Evolutionary conservation across 164 flowering plant species (phyloP).

Genomic region (Cinnamomum micranthum): DNA sequence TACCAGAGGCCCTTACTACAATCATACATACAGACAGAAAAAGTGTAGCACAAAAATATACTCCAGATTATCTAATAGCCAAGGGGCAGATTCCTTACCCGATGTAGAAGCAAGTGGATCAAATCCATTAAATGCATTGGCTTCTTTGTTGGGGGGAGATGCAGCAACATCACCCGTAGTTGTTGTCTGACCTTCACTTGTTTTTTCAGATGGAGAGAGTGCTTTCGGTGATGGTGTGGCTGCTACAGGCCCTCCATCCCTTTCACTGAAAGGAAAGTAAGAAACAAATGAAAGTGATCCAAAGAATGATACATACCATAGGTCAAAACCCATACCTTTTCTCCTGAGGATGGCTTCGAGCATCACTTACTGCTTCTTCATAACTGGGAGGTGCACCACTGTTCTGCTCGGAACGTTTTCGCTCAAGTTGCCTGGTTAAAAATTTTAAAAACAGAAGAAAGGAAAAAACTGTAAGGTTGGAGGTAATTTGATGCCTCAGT

Average conservation of each 20-base stretch:
- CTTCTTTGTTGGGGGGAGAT: constrained; percentile 38
- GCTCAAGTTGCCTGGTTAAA: constrained; percentile 41
- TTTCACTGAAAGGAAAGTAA: constrained; percentile 21
- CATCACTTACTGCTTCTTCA: constrained; percentile 68
- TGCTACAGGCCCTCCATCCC: constrained; percentile 53
- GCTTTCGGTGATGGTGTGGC: constrained; percentile 42
- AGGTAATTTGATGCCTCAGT: too few relatives aligned
- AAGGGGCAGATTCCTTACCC: constrained; percentile 33
- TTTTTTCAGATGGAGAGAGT: constrained; percentile 42
- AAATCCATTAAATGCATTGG: constrained; percentile 71
- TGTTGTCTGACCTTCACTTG: constrained; percentile 30
- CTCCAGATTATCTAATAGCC: too few relatives aligned
- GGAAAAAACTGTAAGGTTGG: neutral
- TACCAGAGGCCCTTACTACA: too few relatives aligned
- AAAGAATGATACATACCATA: neutral
- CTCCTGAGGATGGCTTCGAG: constrained; percentile 49
- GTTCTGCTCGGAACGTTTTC: constrained; percentile 73
- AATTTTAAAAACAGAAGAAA: neutral
- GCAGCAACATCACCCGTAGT: constrained; percentile 24
- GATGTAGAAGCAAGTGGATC: constrained; percentile 76
- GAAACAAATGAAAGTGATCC: constrained; percentile 6
- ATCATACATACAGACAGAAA: too few relatives aligned
- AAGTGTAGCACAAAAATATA: too few relatives aligned
- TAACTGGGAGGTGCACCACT: constrained; percentile 87
- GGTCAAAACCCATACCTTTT: constrained; percentile 54